Evolutionary conservation across 768 basidiomycete genomes (phyloP).

Genomic region (Cyclocybe aegerita): DNA sequence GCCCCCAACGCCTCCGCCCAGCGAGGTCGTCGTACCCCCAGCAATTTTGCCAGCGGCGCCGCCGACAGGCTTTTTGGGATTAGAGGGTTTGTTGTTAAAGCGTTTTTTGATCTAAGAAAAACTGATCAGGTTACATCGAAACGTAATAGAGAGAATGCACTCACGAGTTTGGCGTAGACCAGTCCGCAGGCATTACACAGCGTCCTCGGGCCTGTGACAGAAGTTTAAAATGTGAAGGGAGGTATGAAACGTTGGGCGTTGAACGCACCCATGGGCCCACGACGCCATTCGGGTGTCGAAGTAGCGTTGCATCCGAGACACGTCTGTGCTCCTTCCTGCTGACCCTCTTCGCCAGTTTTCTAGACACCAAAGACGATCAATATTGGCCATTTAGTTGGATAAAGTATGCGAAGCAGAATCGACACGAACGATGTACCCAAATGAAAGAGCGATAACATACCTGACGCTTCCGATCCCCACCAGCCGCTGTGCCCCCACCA

Average conservation of each 20-base stretch:
- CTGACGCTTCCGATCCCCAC: constrained; percentile 2
- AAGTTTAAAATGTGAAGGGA: constrained; percentile 11
- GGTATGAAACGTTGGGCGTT: neutral
- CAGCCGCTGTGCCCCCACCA: constrained; percentile 13
- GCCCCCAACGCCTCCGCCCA: constrained; percentile 9
- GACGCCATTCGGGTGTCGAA: constrained; percentile 84
- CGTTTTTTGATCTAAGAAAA: constrained; percentile 21
- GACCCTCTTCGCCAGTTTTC: constrained; percentile 42
- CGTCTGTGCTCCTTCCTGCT: constrained; percentile 58
- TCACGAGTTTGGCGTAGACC: constrained; percentile 83
- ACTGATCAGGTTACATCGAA: neutral
- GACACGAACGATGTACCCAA: neutral
- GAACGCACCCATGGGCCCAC: constrained; percentile 75
- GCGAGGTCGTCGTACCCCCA: constrained; percentile 10
- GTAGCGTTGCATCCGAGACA: constrained; percentile 84
- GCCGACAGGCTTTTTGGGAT: constrained; percentile 7
- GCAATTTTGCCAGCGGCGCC: constrained; percentile 2
- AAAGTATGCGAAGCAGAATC: neutral
- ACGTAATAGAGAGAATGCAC: constrained; percentile 21
- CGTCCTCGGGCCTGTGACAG: constrained; percentile 68
- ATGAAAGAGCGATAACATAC: constrained; percentile 1
- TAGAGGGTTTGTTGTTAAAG: constrained; percentile 12
- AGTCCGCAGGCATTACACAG: constrained; percentile 86
- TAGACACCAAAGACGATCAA: constrained; percentile 3
- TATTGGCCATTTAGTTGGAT: neutral